phyloP scores from a whole-genome alignment of 306 rosid genomes.

The Benincasa hispida region DNA sequence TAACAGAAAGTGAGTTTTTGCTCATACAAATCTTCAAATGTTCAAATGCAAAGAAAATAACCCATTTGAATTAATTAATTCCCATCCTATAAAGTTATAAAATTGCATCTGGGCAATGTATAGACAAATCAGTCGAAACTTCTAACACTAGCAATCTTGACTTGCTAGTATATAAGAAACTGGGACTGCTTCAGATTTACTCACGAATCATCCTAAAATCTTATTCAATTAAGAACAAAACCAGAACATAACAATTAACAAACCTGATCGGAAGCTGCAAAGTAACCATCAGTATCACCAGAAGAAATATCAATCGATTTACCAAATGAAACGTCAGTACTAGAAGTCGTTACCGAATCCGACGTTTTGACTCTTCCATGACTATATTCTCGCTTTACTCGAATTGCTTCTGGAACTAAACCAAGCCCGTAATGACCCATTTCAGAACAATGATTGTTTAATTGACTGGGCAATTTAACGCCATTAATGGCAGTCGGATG shows the following conservation, averaged over 20 bases:
- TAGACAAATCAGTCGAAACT: neutral
- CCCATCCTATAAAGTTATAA: neutral
- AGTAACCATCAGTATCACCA: slow-evolving; percentile 55
- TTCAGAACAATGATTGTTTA: neutral
- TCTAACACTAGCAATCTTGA: neutral
- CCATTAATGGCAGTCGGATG: neutral
- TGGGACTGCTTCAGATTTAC: slow-evolving; percentile 8
- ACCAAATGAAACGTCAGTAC: slow-evolving; percentile 77
- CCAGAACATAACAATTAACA: slow-evolving; percentile 6
- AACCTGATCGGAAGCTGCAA: slow-evolving; percentile 71
- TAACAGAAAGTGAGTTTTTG: slow-evolving; percentile 12
- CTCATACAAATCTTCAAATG: neutral
- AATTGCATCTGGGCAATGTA: neutral
- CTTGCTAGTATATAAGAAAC: neutral
- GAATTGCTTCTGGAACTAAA: neutral
- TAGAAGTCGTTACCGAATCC: slow-evolving; percentile 45
- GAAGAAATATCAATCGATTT: slow-evolving; percentile 48
- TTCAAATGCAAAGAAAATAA: neutral
- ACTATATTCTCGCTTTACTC: neutral
- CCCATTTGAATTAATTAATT: neutral
- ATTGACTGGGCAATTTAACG: neutral
- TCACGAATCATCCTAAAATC: neutral
- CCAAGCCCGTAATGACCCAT: neutral
- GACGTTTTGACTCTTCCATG: neutral
- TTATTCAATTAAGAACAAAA: neutral